Conservation (phyloP, 192 early-diverging fungal genomes). For the Podochytrium sp. region DNA sequence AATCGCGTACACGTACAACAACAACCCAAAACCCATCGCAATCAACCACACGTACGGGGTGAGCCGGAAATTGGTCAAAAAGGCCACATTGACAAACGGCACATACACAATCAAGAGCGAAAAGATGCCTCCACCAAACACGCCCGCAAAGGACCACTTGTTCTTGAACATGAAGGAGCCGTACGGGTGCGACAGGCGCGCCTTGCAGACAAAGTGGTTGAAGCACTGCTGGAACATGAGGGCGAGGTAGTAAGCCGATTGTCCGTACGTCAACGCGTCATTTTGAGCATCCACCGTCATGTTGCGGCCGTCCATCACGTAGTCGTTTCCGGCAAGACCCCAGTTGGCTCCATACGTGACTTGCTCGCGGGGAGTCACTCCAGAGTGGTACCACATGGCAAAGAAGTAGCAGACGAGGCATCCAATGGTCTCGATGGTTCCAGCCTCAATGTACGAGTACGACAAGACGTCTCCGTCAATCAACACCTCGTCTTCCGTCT, state of each 20-base stretch:
- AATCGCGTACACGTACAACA: neutral
- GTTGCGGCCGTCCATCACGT: neutral
- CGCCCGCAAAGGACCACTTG: constrained; percentile 50
- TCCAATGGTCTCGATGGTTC: constrained; percentile 75
- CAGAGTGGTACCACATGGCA: constrained; percentile 70
- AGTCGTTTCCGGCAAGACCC: constrained; percentile 39
- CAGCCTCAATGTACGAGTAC: constrained; percentile 89
- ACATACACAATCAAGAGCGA: constrained; percentile 54
- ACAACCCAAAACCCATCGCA: constrained; percentile 58
- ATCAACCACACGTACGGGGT: constrained; percentile 82
- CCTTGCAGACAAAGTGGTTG: constrained; percentile 96
- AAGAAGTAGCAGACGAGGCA: constrained; percentile 75
- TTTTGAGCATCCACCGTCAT: constrained; percentile 57
- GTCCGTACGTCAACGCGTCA: constrained; percentile 75
- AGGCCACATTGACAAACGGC: constrained; percentile 51
- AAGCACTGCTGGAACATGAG: constrained; percentile 88
- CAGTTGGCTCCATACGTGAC: constrained; percentile 44
- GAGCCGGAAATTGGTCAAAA: constrained; percentile 61
- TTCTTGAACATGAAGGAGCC: constrained; percentile 79
- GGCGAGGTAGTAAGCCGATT: constrained; percentile 77
- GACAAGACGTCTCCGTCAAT: constrained; percentile 83
- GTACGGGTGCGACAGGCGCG: constrained; percentile 74
- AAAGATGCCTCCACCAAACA: constrained; percentile 62
- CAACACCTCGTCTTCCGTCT: constrained; percentile 72
- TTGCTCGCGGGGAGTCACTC: constrained; percentile 56